Evolutionary conservation across 257 asterid genomes (phyloP).

Genomic region (Plantago major): DNA sequence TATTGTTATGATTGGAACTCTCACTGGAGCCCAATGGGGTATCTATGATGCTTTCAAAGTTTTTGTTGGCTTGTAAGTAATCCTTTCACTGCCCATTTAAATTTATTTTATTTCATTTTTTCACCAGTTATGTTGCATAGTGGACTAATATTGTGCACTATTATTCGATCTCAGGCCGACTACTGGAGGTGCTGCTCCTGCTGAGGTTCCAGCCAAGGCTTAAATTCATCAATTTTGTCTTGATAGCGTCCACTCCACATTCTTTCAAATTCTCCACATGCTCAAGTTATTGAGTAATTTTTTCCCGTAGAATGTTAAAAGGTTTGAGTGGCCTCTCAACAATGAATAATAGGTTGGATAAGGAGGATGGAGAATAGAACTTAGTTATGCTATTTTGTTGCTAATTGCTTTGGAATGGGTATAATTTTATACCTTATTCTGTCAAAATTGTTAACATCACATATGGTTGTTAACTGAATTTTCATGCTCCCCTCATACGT

Average conservation of each 20-base stretch:
- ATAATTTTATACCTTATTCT: too few species aligned
- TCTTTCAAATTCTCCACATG: constrained; percentile 16
- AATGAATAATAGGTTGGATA: background rate
- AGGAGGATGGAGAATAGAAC: constrained; percentile 2
- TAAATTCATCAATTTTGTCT: constrained; percentile 25
- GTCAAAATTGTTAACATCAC: too few species aligned
- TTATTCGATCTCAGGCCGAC: constrained; percentile 55
- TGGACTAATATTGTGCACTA: constrained; percentile 18
- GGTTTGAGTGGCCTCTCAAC: constrained; percentile 1
- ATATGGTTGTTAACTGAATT: too few species aligned
- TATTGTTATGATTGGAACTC: constrained; percentile 94
- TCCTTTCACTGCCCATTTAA: background rate
- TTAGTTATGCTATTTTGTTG: background rate
- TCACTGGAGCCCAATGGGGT: constrained; percentile 99
- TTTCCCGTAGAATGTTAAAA: constrained; percentile 11
- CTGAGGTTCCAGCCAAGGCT: constrained; percentile 37
- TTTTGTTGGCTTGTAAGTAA: constrained; percentile 81
- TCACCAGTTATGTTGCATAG: background rate
- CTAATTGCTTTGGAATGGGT: background rate
- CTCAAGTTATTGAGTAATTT: constrained; percentile 8
- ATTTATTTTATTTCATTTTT: background rate
- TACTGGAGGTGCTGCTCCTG: constrained; percentile 71
- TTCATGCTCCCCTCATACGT: too few species aligned
- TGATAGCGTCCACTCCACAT: constrained; percentile 24
- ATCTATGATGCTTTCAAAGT: constrained; percentile 94